A percentile compares a stretch with the other conserved stretches of the same genome.
phyloP scores from a whole-genome alignment of 2,329 filamentous ascomycete species.

The Colletotrichum coccodes region DNA sequence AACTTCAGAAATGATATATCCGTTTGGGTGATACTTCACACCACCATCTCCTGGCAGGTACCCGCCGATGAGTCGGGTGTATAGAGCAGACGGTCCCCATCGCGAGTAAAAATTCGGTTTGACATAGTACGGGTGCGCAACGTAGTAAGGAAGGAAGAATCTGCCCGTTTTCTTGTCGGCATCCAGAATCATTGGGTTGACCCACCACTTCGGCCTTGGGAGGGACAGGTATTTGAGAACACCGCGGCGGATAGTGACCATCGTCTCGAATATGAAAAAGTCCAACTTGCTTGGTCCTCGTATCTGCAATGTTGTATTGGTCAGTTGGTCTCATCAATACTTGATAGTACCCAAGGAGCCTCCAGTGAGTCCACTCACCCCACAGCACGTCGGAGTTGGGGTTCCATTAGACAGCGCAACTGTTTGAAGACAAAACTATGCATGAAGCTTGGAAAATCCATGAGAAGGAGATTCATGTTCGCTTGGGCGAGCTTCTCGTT shows the following conservation, averaged over 20 bases:
- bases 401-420: conserved; percentile 17
- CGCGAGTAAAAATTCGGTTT: conserved; percentile 58
- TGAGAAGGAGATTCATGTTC: conserved; percentile 1
- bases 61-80: conserved; percentile 55
- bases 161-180: conserved; percentile 51
- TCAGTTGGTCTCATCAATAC: not conserved
- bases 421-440: conserved; percentile 13
- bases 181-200: conserved; percentile 40
- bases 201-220: conserved; percentile 51
- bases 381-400: conserved; percentile 7
- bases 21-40: conserved; percentile 56
- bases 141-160: conserved; percentile 51
- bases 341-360: not conserved
- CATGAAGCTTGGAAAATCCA: conserved; percentile 8
- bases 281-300: conserved; percentile 1
- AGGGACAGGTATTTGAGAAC: conserved; percentile 58
- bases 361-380: not conserved
- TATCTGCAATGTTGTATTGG: not conserved
- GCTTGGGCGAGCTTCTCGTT: conserved; percentile 21
- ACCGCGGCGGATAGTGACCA: conserved; percentile 55
- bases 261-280: not conserved
- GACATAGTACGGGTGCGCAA: conserved; percentile 63
- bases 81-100: conserved; percentile 57
- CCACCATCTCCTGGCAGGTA: conserved; percentile 58
- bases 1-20: conserved; percentile 49